A percentile compares a stretch with the other conserved stretches of the same genome.
Evolutionary conservation across 2,329 filamentous ascomycete species (phyloP).

Genomic region (Metarhizium humberi): DNA sequence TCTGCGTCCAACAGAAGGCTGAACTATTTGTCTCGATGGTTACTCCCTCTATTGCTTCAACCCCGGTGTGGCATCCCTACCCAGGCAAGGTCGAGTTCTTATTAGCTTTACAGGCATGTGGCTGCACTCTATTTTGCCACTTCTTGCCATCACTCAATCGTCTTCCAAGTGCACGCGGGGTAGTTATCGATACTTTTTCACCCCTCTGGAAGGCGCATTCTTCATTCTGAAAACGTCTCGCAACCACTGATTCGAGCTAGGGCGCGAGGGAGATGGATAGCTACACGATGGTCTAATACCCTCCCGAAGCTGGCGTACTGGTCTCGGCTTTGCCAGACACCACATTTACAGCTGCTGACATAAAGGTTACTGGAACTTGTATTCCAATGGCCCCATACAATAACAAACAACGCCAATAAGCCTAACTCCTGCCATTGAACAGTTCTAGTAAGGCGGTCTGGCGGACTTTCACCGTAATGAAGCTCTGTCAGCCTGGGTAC

Average conservation of each 20-base stretch:
- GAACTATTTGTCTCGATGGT: not conserved
- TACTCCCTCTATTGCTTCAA: not conserved
- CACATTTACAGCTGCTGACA: not conserved
- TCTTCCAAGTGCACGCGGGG: not conserved
- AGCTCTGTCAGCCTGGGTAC: too few relatives aligned
- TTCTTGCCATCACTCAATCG: not conserved
- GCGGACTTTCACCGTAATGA: too few relatives aligned
- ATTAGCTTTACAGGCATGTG: not conserved
- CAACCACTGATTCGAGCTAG: not conserved
- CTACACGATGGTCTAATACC: not conserved
- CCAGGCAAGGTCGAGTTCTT: not conserved
- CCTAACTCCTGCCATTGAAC: too few relatives aligned
- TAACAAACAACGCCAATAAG: too few relatives aligned
- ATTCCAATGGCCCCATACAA: too few relatives aligned
- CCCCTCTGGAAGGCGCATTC: not conserved
- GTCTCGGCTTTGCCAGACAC: not conserved
- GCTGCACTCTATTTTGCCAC: not conserved
- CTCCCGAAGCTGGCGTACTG: too few relatives aligned
- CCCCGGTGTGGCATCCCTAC: not conserved
- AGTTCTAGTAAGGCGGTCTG: too few relatives aligned
- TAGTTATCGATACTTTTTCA: not conserved
- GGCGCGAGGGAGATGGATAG: too few relatives aligned
- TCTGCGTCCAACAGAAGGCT: not conserved
- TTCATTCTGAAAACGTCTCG: not conserved
- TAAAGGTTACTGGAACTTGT: not conserved